Conservation (phyloP, 768 basidiomycete species). For the Amanita pallidorosea region DNA sequence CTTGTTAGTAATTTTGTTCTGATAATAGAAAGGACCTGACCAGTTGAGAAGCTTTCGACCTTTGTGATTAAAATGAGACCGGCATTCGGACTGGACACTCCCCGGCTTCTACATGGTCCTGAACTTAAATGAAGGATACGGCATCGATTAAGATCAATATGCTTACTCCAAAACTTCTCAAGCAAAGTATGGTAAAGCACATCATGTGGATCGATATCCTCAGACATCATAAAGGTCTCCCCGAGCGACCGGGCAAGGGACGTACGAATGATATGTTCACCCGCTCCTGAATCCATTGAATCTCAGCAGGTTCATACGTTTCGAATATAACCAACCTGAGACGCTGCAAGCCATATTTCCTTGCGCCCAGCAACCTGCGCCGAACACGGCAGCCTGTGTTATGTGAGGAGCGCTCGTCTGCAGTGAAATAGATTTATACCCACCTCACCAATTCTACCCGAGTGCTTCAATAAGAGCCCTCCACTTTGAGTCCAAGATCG, state of each 20-base stretch:
- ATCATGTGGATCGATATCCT: slow-evolving; percentile 44
- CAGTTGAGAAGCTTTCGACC: slow-evolving; percentile 19
- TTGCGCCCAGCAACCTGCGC: slow-evolving; percentile 71
- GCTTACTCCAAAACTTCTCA: slow-evolving; percentile 42
- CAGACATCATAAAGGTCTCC: slow-evolving; percentile 23
- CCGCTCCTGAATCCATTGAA: slow-evolving; percentile 38
- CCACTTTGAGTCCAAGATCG: slow-evolving; percentile 35
- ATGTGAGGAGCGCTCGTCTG: background rate
- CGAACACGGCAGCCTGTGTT: slow-evolving; percentile 54
- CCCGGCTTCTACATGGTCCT: slow-evolving; percentile 22
- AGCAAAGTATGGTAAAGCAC: slow-evolving; percentile 34
- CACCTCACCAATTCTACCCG: slow-evolving; percentile 73
- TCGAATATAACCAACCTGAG: slow-evolving; percentile 31
- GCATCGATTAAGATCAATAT: background rate
- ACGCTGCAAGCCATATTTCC: slow-evolving; percentile 58
- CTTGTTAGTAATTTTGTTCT: background rate
- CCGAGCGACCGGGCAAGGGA: slow-evolving; percentile 46
- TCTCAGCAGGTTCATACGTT: background rate
- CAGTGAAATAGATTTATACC: background rate
- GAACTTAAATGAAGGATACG: slow-evolving; percentile 4
- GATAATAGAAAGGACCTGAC: background rate
- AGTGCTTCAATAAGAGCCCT: slow-evolving; percentile 64
- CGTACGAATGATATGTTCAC: slow-evolving; percentile 56
- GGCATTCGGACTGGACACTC: slow-evolving; percentile 38
- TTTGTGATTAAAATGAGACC: slow-evolving; percentile 52